phyloP scores from a whole-genome alignment of 352 stramenopile genomes.

The Pythium coloratum region DNA sequence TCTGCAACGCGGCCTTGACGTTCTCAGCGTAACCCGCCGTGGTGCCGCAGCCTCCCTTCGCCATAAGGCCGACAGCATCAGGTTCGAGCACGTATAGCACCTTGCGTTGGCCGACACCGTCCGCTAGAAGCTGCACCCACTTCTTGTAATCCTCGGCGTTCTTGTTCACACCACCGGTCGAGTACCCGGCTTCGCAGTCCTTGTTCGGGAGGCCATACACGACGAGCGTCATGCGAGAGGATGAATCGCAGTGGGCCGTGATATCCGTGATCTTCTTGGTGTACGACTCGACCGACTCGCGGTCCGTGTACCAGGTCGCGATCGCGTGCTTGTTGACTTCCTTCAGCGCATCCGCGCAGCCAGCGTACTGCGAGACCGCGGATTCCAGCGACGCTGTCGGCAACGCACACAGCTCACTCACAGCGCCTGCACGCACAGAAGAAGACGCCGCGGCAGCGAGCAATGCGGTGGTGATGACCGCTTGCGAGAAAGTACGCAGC shows the following conservation, averaged over 20 bases:
- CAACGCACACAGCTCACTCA: constrained; percentile 51
- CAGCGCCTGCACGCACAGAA: not conserved
- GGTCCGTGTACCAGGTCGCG: constrained; percentile 72
- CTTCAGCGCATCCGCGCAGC: constrained; percentile 43
- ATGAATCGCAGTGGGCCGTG: constrained; percentile 36
- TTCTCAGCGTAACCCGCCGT: constrained; percentile 44
- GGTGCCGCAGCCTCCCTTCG: constrained; percentile 39
- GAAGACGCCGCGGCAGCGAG: not conserved
- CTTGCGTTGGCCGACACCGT: constrained; percentile 49
- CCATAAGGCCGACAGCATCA: constrained; percentile 56
- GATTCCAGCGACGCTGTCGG: constrained; percentile 42
- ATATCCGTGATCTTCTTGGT: constrained; percentile 31
- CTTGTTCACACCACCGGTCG: constrained; percentile 36
- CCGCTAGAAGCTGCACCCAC: constrained; percentile 44
- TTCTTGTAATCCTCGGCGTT: constrained; percentile 49
- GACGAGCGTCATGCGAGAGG: constrained; percentile 50
- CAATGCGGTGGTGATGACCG: constrained; percentile 10
- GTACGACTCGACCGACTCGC: constrained; percentile 37
- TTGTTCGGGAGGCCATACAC: constrained; percentile 78
- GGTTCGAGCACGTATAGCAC: constrained; percentile 72
- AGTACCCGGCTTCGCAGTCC: constrained; percentile 61
- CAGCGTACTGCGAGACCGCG: constrained; percentile 42
- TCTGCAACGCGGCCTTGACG: constrained; percentile 43
- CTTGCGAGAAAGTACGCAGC: constrained; percentile 14
- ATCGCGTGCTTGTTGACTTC: constrained; percentile 57